These are phyloP conservation scores for Tulasnella sp. DNA, from an alignment of 768 basidiomycete genomes.

Conservation along the genomic window DNA sequence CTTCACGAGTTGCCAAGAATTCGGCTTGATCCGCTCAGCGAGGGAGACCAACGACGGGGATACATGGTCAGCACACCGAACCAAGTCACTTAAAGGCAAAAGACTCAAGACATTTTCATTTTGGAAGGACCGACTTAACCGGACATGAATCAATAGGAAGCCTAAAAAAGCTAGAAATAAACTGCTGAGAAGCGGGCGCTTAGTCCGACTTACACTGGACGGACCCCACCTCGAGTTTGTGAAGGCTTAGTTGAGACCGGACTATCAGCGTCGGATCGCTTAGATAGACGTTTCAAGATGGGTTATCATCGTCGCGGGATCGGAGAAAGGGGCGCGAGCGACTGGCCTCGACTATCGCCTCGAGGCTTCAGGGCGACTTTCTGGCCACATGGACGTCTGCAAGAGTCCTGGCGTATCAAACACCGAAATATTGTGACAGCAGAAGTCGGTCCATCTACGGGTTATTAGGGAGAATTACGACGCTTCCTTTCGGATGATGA, in stretches of 20 bases:
- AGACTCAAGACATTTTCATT: constrained; percentile 2
- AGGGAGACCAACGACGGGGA: neutral
- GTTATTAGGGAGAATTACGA: neutral
- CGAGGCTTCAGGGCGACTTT: neutral
- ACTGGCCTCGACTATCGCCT: constrained; percentile 16
- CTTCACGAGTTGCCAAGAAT: too few species aligned
- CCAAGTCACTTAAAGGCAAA: neutral
- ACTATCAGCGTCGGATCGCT: constrained; percentile 19
- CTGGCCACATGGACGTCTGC: constrained; percentile 15
- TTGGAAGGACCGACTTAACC: neutral
- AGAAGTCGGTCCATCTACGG: constrained; percentile 8
- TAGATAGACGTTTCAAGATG: constrained; percentile 20
- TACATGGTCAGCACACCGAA: neutral
- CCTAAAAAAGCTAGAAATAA: neutral
- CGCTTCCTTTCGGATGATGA: constrained; percentile 12
- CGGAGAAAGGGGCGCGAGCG: constrained; percentile 2
- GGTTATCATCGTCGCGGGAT: constrained; percentile 14
- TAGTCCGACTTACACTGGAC: neutral
- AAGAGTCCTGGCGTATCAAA: constrained; percentile 1
- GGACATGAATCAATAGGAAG: neutral
- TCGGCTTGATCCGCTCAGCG: neutral
- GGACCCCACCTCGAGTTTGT: constrained; percentile 8
- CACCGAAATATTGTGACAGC: neutral
- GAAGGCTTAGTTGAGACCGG: neutral
- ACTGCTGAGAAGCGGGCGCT: constrained; percentile 9